A percentile compares a stretch with the other conserved stretches of the same genome.
phyloP scores from a whole-genome alignment of 208 protist species.

The Acanthamoeba divionensis region DNA sequence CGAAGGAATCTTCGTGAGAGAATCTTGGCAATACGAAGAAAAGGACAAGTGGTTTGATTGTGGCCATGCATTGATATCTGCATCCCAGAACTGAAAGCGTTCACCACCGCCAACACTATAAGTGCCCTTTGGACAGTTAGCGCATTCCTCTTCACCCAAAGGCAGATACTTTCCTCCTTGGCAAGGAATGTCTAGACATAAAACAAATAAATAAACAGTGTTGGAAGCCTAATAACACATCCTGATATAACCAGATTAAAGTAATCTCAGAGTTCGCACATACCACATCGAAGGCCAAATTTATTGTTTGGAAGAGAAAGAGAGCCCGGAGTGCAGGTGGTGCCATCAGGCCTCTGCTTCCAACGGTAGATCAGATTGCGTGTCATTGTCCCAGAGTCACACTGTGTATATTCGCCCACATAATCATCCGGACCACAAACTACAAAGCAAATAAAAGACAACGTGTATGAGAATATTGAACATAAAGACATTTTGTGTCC shows the following conservation, averaged over 20 bases:
- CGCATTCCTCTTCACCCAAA: neutral
- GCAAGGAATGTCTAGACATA: slow-evolving; percentile 25
- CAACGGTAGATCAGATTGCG: slow-evolving; percentile 52
- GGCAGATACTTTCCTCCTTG: neutral
- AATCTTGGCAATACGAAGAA: neutral
- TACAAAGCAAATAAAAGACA: neutral
- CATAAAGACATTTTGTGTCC: neutral
- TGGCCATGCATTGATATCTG: neutral
- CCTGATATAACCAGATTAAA: no score
- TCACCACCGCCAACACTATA: slow-evolving; percentile 34
- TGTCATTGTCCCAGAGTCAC: neutral
- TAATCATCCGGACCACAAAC: slow-evolving; percentile 29
- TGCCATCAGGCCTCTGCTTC: neutral
- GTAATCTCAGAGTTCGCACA: neutral
- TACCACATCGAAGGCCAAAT: slow-evolving; percentile 44
- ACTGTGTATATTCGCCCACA: slow-evolving; percentile 36
- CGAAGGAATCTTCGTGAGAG: neutral
- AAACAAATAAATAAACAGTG: no score
- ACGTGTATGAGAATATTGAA: neutral
- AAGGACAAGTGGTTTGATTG: neutral
- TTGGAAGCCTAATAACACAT: no score
- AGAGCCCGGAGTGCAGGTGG: neutral
- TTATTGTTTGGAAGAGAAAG: neutral
- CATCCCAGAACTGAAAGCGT: slow-evolving; percentile 7
- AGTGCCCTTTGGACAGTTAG: neutral